Evolutionary conservation across 768 basidiomycete species (phyloP).

Genomic region (Leccinellum luteum): DNA sequence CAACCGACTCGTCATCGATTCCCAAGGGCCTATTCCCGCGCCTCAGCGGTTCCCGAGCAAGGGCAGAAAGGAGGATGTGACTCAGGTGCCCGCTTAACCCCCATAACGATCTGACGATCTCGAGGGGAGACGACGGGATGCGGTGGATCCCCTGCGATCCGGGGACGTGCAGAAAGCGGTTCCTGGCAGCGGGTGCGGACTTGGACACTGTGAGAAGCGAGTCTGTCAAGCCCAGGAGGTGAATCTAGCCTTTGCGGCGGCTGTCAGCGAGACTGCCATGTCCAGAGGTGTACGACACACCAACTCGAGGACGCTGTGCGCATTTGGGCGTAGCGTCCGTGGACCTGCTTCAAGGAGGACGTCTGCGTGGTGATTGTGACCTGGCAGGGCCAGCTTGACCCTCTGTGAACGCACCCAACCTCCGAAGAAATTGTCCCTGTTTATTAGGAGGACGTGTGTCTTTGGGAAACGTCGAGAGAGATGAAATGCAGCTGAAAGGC

Average conservation of each 20-base stretch:
- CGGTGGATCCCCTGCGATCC: constrained; percentile 49
- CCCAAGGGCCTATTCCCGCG: constrained; percentile 38
- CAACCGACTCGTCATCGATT: constrained; percentile 72
- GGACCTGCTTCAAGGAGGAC: constrained; percentile 85
- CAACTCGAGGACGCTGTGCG: constrained; percentile 72
- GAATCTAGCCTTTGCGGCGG: constrained; percentile 51
- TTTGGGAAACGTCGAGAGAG: constrained; percentile 63
- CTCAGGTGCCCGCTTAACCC: constrained; percentile 34
- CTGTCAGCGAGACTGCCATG: constrained; percentile 9
- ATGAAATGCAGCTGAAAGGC: constrained; percentile 79
- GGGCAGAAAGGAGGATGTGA: constrained; percentile 48
- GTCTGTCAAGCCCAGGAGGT: constrained; percentile 62
- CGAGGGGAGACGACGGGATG: constrained; percentile 43
- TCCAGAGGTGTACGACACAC: constrained; percentile 41
- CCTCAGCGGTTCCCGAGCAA: constrained; percentile 60
- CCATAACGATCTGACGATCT: constrained; percentile 36
- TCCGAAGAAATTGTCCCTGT: constrained; percentile 62
- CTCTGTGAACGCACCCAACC: constrained; percentile 82
- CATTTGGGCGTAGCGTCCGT: constrained; percentile 77
- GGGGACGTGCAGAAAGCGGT: constrained; percentile 68
- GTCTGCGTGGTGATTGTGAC: constrained; percentile 25
- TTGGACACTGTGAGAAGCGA: constrained; percentile 65
- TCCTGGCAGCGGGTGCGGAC: constrained; percentile 68
- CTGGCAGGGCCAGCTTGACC: constrained; percentile 38
- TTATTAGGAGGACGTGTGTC: constrained; percentile 63